Evolutionary conservation across 768 basidiomycete genomes (phyloP), one percentile per base, ranked within the genome.

Genomic region (Kwoniella heveanensis): DNA sequence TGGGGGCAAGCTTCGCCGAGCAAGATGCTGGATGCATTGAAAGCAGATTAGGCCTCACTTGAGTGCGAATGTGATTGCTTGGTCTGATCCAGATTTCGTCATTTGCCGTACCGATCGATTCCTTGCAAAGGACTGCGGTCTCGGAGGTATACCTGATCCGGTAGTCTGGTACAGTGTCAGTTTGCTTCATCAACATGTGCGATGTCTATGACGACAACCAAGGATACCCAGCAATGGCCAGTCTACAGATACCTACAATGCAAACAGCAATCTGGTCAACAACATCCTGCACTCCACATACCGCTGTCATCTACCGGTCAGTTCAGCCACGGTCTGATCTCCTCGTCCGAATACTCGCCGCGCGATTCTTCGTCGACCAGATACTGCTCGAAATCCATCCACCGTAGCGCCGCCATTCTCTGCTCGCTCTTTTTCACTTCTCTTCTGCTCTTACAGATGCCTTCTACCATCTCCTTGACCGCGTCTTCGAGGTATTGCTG

Each of bases 311-410:
- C 7, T 36, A 36, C 32, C 32, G 13, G 32, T 36, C n/a, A n/a
- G 39, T 19, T 17, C 10, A 44, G 15, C 60, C 60, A 61, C 10
- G 51, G 24, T 48, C 27, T 19, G n/a, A 62, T 22, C 30, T 62
- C 60, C 2, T 54, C 44, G 7, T 47, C 46, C n/a, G 25, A 44
- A 22, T 54, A 62, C 46, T 62, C 60, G 15, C 60, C 60, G 30
- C 44, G n/a, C 60, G 53, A 62, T 2, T 47, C 60, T 25, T 62
- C 52, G 9, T 2, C 22, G 2, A n/a, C 13, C 22, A 62, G 22
- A 22, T 62, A 62, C 22, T 54, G 21, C 22, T 47, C 53, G 21
- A 62, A 55, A 17, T 2, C 24, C 21, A 62, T 62, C 22, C 24
- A 62, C 15, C 50, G 49, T 21, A 60, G 24, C 7, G 22, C 17